Percentiles rank a stretch among this genome's conserved stretches.
Conservation (phyloP, 306 rosid species). For the Phaseolus lunatus region DNA sequence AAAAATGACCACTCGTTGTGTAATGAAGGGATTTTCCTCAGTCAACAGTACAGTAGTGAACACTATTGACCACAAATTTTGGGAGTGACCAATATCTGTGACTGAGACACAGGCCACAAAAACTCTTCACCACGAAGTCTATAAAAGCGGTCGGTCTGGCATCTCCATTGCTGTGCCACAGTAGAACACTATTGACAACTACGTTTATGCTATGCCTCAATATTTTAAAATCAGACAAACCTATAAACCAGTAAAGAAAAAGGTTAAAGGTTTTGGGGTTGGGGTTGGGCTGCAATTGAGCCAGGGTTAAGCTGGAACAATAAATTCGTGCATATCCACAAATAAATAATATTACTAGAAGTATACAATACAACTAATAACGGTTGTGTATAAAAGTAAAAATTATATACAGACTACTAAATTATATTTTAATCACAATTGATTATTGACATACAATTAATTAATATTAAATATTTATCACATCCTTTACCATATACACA, state of each 20-base stretch:
- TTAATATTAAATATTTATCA: background rate
- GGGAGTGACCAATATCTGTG: background rate
- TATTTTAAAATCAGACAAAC: slow-evolving; percentile 6
- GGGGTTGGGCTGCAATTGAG: background rate
- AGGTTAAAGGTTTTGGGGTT: background rate
- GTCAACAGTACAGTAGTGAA: background rate
- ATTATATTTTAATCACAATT: slow-evolving; percentile 27
- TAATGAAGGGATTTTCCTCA: background rate
- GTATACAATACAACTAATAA: no score
- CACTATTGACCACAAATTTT: background rate
- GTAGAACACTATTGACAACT: no score
- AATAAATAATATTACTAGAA: no score
- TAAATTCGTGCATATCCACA: background rate
- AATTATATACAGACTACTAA: background rate
- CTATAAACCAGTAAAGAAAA: background rate
- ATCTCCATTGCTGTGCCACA: background rate
- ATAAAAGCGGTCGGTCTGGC: background rate
- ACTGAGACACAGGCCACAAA: background rate
- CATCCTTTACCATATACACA: background rate
- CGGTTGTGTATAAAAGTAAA: background rate
- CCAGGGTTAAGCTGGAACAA: background rate
- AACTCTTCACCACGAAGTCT: background rate
- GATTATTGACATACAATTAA: slow-evolving; percentile 7
- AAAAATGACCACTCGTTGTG: background rate
- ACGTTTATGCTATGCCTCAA: background rate